Conservation (phyloP, 2,329 filamentous ascomycete species). For the Arthrobotrys sphaeroides region DNA sequence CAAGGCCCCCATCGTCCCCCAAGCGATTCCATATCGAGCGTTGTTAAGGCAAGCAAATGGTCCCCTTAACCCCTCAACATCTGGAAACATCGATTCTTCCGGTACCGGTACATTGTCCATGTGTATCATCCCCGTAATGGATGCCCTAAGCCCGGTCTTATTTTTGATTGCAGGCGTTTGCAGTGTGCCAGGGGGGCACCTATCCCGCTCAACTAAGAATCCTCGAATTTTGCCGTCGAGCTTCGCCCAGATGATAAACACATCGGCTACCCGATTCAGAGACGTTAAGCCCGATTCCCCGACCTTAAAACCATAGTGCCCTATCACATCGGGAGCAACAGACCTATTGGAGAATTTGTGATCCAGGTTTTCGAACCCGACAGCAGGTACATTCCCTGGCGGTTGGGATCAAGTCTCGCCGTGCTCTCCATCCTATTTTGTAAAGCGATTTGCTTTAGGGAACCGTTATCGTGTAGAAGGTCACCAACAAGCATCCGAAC, state of each 20-base stretch:
- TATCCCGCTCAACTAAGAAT: conserved; percentile 84
- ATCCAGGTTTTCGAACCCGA: conserved; percentile 94
- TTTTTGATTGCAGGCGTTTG: conserved; percentile 92
- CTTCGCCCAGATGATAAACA: conserved; percentile 92
- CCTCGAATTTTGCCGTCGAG: conserved; percentile 92
- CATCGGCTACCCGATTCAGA: conserved; percentile 67
- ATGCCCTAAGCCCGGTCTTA: conserved; percentile 92
- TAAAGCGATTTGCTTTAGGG: neutral
- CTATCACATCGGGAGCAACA: neutral
- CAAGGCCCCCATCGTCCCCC: conserved; percentile 90
- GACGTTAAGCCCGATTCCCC: neutral
- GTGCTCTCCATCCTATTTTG: conserved; percentile 75
- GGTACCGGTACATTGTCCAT: conserved; percentile 90
- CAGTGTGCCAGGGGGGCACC: conserved; percentile 86
- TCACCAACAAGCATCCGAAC: neutral
- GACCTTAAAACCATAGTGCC: neutral
- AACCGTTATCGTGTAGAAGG: neutral
- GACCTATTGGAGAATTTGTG: conserved; percentile 82
- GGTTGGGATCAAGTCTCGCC: conserved; percentile 83
- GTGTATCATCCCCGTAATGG: conserved; percentile 97
- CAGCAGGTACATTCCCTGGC: conserved; percentile 81
- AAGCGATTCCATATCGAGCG: conserved; percentile 90
- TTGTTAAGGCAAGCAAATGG: conserved; percentile 96
- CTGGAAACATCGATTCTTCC: conserved; percentile 90
- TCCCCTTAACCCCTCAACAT: conserved; percentile 83